Percentiles rank a stretch among this genome's conserved stretches.
These are phyloP conservation scores for Crithidia bombi DNA, from an alignment of 208 protist genomes.

Conservation along the genomic window DNA sequence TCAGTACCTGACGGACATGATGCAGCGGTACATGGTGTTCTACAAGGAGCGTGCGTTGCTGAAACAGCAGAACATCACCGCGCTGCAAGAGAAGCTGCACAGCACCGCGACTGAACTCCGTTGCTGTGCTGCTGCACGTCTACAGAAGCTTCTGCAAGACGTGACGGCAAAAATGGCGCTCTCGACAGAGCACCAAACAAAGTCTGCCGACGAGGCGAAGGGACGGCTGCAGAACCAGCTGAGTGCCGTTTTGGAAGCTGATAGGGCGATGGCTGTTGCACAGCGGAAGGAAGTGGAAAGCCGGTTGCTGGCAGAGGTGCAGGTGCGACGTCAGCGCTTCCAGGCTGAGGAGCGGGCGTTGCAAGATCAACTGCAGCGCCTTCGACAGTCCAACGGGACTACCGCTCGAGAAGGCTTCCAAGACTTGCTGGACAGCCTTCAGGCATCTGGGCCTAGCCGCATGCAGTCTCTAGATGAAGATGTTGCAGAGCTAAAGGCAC, in stretches of 20 bases:
- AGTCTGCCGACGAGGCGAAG: constrained; percentile 25
- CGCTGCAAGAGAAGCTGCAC: constrained; percentile 38
- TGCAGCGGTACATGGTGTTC: constrained; percentile 50
- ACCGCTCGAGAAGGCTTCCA: constrained; percentile 15
- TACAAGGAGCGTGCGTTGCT: constrained; percentile 43
- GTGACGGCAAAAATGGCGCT: constrained; percentile 33
- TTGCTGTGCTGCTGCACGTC: constrained; percentile 16
- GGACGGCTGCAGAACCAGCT: constrained; percentile 34
- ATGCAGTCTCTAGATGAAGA: constrained; percentile 19
- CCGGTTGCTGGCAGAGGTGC: constrained; percentile 42
- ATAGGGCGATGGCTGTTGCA: constrained; percentile 34
- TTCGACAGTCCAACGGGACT: constrained; percentile 34
- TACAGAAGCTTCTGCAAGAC: constrained; percentile 36
- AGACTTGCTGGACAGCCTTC: constrained; percentile 9
- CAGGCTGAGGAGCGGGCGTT: constrained; percentile 44
- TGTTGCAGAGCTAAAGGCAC: constrained; percentile 28
- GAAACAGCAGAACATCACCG: constrained; percentile 39
- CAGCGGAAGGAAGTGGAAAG: constrained; percentile 47
- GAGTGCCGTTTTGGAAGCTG: constrained; percentile 37
- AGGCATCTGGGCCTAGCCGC: constrained; percentile 4
- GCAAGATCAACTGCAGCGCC: constrained; percentile 44
- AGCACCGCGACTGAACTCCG: constrained; percentile 29
- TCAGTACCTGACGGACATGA: constrained; percentile 45
- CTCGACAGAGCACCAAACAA: constrained; percentile 19
- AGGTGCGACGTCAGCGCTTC: constrained; percentile 49